These are phyloP conservation scores for Primulina huaijiensis DNA, from an alignment of 257 asterid genomes.

Conservation along the genomic window DNA sequence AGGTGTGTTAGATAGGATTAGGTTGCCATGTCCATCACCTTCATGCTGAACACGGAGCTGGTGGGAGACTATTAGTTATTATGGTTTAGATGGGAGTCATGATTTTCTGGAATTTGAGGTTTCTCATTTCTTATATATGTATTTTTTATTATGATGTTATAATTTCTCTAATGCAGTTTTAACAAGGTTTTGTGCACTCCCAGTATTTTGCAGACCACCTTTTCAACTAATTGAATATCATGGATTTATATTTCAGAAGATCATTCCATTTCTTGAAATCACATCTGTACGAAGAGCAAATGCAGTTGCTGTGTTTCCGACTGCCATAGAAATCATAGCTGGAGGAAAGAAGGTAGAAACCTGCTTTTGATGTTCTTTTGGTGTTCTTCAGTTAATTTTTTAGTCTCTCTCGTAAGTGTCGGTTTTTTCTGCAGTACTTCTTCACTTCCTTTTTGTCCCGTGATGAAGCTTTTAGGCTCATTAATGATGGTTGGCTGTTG, in stretches of 20 bases:
- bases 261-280: conserved; percentile 72
- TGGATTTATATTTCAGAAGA: conserved; percentile 47
- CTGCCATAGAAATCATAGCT: conserved; percentile 86
- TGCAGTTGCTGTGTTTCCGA: conserved; percentile 88
- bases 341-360: conserved; percentile 78
- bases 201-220: not conserved
- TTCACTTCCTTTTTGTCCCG: conserved; percentile 95
- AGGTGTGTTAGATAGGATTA: too few species aligned
- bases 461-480: conserved; percentile 96
- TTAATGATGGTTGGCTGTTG: conserved; percentile 80
- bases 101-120: too few species aligned
- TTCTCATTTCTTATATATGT: not conserved
- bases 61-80: too few species aligned
- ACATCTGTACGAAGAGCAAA: conserved; percentile 84
- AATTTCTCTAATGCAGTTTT: conserved; percentile 14
- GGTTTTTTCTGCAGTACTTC: conserved; percentile 64
- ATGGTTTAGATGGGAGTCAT: too few species aligned
- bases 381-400: conserved; percentile 1
- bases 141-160: conserved; percentile 6
- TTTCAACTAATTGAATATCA: conserved; percentile 19
- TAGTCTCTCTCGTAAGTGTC: not conserved
- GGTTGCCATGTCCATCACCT: too few species aligned
- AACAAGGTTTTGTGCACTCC: not conserved
- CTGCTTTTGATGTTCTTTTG: conserved; percentile 17
- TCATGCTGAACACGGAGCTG: too few species aligned